Evolutionary conservation across 2,329 filamentous ascomycete species (phyloP).

Genomic region (Beauveria caledonica): DNA sequence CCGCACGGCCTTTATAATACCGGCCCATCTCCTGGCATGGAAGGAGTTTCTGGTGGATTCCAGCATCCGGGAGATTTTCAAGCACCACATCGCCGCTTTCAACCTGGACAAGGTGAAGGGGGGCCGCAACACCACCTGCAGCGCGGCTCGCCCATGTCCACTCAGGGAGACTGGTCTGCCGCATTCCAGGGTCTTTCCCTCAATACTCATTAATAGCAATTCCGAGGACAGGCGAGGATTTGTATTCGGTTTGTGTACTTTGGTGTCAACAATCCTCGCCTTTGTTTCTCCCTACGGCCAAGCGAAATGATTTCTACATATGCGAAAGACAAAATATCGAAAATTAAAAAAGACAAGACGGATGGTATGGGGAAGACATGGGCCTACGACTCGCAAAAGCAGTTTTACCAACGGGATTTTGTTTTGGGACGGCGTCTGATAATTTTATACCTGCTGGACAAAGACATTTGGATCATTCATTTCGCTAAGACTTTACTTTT

Average conservation of each 20-base stretch:
- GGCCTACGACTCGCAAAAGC: constrained; percentile 12
- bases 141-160: constrained; percentile 32
- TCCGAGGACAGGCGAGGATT: not conserved
- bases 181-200: constrained; percentile 66
- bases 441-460: constrained; percentile 9
- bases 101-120: constrained; percentile 30
- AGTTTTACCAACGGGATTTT: constrained; percentile 8
- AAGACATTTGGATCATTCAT: constrained; percentile 13
- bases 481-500: constrained; percentile 12
- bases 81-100: constrained; percentile 38
- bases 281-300: not conserved
- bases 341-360: constrained; percentile 4
- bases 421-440: constrained; percentile 10
- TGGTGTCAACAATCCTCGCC: not conserved
- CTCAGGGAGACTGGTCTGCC: constrained; percentile 51
- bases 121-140: constrained; percentile 29
- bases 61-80: constrained; percentile 36
- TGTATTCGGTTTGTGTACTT: constrained; percentile 6
- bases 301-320: constrained; percentile 4
- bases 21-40: constrained; percentile 21
- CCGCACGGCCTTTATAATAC: constrained; percentile 20
- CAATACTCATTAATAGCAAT: constrained; percentile 44
- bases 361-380: constrained; percentile 1
- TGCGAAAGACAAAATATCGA: constrained; percentile 6
- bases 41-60: constrained; percentile 23